Evolutionary conservation across 768 basidiomycete genomes (phyloP), one percentile per base, ranked within the genome.

Genomic region (Lyophyllum atratum): DNA sequence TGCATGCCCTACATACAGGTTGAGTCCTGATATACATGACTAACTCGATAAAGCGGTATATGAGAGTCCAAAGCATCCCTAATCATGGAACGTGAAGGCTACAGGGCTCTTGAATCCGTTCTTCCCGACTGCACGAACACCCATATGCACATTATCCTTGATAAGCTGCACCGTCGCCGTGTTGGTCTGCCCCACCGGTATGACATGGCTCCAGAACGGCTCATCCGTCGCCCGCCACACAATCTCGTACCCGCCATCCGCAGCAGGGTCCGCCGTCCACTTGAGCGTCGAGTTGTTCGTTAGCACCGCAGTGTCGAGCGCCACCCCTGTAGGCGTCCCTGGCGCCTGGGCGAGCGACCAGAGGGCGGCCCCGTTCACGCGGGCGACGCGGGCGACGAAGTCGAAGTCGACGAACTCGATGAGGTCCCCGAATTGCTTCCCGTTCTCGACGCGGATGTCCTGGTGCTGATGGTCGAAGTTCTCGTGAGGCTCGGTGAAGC

Each of bases 401-500:
- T 81, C 74, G 49, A 83, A 77, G 70, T 85, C 82, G 65, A 74
- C 75, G 60, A 83, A 84, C 63, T 83, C 77, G 44, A 69, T 62
- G 44, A 83, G 75, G 66, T 85, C 83, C 33, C 83, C 83, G 60
- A 81, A 83, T 63, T 84, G 82, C n/a, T 76, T 65, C 8, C 81
- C 81, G 33, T 80, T 72, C 33, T 66, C 71, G 43, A 85, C 74
- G 24, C 82, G 78, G 42, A 80, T 73, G 62, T 85, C 76, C 65
- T 85, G 83, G 64, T 84, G 81, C 66, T 85, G 82, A 63, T 83
- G 82, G 31, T 78, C 80, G 64, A 81, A 83, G 64, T 84, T 76
- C 66, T 85, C 82, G 64, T 80, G 70, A 8, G 82, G 82, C 59
- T 84, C 83, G 0, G 80, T 83, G 72, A 83, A 84, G 24, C 82